Evolutionary conservation across 176 grass and related monocot species (phyloP).

Genomic region (Calamus simplicifolius): DNA sequence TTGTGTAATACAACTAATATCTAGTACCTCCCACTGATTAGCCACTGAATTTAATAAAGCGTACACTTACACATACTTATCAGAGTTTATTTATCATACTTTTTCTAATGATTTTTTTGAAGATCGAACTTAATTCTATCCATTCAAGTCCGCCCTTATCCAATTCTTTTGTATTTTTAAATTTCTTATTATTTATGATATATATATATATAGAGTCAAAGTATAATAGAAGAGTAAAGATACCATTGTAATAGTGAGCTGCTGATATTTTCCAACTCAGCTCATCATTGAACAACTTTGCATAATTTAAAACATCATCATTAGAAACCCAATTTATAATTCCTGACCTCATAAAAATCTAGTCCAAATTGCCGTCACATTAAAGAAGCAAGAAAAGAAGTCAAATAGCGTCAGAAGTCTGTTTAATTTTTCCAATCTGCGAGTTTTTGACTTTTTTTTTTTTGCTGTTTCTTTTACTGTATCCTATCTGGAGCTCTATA

Average conservation of each 20-base stretch:
- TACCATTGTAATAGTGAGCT: conserved; percentile 28
- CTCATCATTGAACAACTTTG: conserved; percentile 96
- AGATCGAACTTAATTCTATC: too few species aligned
- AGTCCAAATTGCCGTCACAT: conserved; percentile 22
- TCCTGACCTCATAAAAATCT: conserved; percentile 62
- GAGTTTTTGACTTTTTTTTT: conserved; percentile 78
- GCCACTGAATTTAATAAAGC: not conserved
- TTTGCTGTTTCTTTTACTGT: conserved; percentile 90
- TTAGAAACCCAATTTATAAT: conserved; percentile 63
- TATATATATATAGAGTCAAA: not conserved
- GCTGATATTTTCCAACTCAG: conserved; percentile 94
- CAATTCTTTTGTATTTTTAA: too few species aligned
- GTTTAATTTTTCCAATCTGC: conserved; percentile 64
- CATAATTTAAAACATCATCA: conserved; percentile 91
- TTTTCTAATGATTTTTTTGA: too few species aligned
- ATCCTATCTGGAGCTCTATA: conserved; percentile 76
- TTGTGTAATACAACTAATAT: too few species aligned
- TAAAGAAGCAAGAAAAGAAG: not conserved
- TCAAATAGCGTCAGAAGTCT: conserved; percentile 22
- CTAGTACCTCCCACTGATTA: too few species aligned
- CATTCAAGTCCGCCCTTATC: too few species aligned
- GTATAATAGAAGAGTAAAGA: too few species aligned
- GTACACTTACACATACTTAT: conserved; percentile 5
- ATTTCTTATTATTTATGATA: too few species aligned
- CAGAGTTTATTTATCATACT: too few species aligned